Percentiles rank a stretch among this genome's conserved stretches.
These are phyloP conservation scores for Termitomyces sp. DNA, from an alignment of 768 basidiomycete species.

Conservation along the genomic window DNA sequence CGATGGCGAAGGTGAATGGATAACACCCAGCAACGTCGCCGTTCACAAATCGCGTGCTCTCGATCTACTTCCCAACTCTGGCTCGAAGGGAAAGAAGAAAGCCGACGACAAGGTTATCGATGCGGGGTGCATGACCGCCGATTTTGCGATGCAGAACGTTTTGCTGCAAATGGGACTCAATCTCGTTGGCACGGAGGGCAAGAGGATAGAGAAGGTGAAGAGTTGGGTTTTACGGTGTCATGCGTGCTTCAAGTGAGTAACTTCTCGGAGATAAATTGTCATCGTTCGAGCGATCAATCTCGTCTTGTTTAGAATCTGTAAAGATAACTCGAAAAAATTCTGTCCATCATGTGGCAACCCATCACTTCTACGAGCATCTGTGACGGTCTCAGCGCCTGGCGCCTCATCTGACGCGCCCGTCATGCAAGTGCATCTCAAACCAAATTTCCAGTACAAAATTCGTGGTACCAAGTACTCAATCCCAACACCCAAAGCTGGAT, in stretches of 20 bases:
- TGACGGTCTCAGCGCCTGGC: constrained; percentile 72
- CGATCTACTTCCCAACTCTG: constrained; percentile 67
- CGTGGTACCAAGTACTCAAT: constrained; percentile 93
- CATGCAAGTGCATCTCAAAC: constrained; percentile 90
- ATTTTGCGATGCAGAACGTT: constrained; percentile 99
- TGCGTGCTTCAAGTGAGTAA: constrained; percentile 95
- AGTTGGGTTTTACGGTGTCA: constrained; percentile 97
- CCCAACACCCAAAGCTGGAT: constrained; percentile 85
- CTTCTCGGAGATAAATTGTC: neutral
- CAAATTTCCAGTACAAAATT: constrained; percentile 90
- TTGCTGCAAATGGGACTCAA: constrained; percentile 91
- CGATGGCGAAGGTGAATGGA: constrained; percentile 94
- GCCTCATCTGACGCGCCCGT: constrained; percentile 58
- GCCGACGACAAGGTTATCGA: constrained; percentile 39
- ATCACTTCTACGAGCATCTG: constrained; percentile 85
- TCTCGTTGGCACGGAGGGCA: constrained; percentile 87
- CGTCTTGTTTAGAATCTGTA: constrained; percentile 70
- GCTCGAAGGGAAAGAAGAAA: constrained; percentile 32
- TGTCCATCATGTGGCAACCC: constrained; percentile 97
- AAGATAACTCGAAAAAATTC: constrained; percentile 91
- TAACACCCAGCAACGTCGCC: constrained; percentile 84
- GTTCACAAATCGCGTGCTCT: constrained; percentile 86
- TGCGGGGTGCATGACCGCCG: constrained; percentile 94
- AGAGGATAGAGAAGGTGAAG: constrained; percentile 84
- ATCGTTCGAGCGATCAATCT: neutral